Evolutionary conservation across 164 flowering plant species (phyloP).

Genomic region (Vitis cinerea): DNA sequence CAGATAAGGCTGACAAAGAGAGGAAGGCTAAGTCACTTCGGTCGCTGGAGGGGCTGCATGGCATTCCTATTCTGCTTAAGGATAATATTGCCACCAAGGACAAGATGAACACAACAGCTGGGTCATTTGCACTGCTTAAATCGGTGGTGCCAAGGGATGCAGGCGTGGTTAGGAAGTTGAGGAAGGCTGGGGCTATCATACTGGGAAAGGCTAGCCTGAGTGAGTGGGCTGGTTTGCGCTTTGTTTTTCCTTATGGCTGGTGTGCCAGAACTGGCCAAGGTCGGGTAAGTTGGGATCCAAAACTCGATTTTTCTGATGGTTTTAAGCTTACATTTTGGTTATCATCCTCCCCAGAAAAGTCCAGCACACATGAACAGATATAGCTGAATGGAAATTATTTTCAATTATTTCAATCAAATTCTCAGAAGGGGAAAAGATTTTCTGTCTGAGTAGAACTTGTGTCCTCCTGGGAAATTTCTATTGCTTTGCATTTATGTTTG

Average conservation of each 20-base stretch:
- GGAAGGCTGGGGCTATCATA: constrained; percentile 31
- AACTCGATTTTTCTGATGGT: no score
- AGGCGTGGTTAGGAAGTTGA: constrained; percentile 29
- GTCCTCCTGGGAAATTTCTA: no score
- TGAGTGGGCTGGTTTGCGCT: constrained; percentile 16
- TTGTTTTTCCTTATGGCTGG: constrained; percentile 10
- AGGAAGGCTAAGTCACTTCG: constrained; percentile 9
- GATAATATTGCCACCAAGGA: constrained; percentile 37
- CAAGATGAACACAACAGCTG: constrained; percentile 36
- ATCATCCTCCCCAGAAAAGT: no score
- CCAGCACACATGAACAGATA: no score
- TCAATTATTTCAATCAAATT: no score
- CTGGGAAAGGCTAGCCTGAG: constrained; percentile 25
- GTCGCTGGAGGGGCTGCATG: constrained; percentile 15
- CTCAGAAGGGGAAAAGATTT: no score
- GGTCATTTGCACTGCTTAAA: constrained; percentile 31
- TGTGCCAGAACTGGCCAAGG: constrained; percentile 12
- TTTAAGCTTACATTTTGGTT: no score
- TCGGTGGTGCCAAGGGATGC: constrained; percentile 37
- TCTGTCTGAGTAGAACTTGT: no score
- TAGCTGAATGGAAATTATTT: no score
- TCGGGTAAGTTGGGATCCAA: constrained; percentile 3
- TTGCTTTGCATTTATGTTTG: no score
- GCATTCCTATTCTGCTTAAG: constrained; percentile 32
- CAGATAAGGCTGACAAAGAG: constrained; percentile 32